Percentiles rank a stretch among this genome's conserved stretches.
Evolutionary conservation across 768 basidiomycete genomes (phyloP).

Genomic region (Wakefieldia striispora): DNA sequence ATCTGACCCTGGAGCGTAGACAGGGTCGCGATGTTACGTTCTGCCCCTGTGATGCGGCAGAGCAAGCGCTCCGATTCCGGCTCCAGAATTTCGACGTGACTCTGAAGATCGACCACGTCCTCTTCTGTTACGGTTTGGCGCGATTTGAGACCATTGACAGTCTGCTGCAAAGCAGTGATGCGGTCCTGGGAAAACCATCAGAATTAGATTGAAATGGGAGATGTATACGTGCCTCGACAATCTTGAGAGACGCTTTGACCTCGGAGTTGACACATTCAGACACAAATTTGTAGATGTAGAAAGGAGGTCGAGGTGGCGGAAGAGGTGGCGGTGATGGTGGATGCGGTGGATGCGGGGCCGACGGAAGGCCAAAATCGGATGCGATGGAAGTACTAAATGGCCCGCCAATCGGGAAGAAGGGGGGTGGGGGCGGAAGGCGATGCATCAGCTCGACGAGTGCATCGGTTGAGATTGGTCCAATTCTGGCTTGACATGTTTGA

Average conservation of each 20-base stretch:
- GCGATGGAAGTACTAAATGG: conserved; percentile 21
- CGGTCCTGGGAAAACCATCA: conserved; percentile 22
- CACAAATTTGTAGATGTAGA: conserved; percentile 15
- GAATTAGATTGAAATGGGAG: neutral
- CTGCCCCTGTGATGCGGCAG: conserved; percentile 25
- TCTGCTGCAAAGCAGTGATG: conserved; percentile 20
- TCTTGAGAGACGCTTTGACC: conserved; percentile 20
- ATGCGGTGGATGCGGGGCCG: conserved; percentile 5
- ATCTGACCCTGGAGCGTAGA: conserved; percentile 28
- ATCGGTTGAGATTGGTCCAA: conserved; percentile 9
- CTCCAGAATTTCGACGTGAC: conserved; percentile 39
- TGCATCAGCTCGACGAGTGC: conserved; percentile 15
- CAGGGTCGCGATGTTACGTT: conserved; percentile 32
- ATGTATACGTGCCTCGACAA: conserved; percentile 17
- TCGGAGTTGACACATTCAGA: conserved; percentile 23
- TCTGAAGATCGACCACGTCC: conserved; percentile 33
- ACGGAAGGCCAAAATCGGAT: conserved; percentile 17
- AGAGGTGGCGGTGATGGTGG: conserved; percentile 4
- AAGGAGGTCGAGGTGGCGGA: conserved; percentile 8
- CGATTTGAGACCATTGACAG: conserved; percentile 17
- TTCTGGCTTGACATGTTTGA: conserved; percentile 9
- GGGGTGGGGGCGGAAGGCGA: conserved; percentile 16
- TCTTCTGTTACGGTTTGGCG: conserved; percentile 28
- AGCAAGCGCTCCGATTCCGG: conserved; percentile 32
- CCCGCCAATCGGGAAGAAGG: conserved; percentile 17